Conservation (phyloP, 164 flowering plant genomes). For the Chimonanthus salicifolius region DNA sequence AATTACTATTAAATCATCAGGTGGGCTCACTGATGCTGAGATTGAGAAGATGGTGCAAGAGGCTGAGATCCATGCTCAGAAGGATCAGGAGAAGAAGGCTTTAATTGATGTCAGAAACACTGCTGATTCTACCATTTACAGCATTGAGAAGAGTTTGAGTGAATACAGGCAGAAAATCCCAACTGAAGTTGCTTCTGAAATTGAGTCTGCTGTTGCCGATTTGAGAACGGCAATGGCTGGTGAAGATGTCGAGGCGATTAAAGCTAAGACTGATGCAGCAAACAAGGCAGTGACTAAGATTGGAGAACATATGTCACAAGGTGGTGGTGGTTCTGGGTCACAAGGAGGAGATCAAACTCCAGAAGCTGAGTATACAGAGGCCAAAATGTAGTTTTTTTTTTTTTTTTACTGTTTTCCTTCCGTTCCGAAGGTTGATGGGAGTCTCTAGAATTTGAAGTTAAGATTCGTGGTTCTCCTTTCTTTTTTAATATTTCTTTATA, state of each 20-base stretch:
- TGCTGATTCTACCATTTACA: constrained; percentile 31
- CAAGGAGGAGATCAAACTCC: constrained; percentile 22
- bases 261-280: constrained; percentile 26
- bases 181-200: constrained; percentile 17
- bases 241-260: constrained; percentile 27
- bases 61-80: constrained; percentile 31
- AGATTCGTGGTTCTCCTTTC: too few species aligned
- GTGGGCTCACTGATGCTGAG: constrained; percentile 32
- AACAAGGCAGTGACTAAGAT: constrained; percentile 33
- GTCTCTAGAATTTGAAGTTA: too few species aligned
- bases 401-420: too few species aligned
- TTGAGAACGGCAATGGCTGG: constrained; percentile 24
- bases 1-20: constrained; percentile 31
- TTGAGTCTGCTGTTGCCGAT: constrained; percentile 27
- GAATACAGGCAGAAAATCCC: constrained; percentile 31
- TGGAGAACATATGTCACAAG: constrained; percentile 29
- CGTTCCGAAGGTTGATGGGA: too few species aligned
- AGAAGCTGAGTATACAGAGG: constrained; percentile 24
- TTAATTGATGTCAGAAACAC: constrained; percentile 28
- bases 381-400: constrained; percentile 14
- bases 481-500: too few species aligned
- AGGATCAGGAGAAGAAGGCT: constrained; percentile 26
- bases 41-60: constrained; percentile 18
- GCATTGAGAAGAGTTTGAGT: constrained; percentile 27
- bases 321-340: constrained; percentile 13